Base-by-base conservation (phyloP, 2,329 filamentous ascomycete genomes). In the Fusarium annulatum region DNA sequence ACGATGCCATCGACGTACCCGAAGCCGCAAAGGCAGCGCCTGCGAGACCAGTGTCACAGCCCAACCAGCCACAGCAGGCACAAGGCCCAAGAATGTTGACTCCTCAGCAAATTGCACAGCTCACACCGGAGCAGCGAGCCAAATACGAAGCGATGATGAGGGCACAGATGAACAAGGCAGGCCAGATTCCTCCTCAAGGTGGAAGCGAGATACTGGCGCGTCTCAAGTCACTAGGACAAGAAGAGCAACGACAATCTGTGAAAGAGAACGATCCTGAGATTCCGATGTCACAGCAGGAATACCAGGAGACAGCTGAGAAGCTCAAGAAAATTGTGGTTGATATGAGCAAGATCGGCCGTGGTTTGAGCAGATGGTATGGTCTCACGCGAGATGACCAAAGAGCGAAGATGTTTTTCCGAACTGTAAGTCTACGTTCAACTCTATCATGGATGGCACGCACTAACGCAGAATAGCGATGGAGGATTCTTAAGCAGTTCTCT, bases 401-500 rank as follows among this genome's bases (percentile, higher is more conserved):
- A 42, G 85, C 86, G 9, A 85, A 81, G 71, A 83, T 85, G 80
- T 89, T 88, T 71, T 88, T 89, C 81, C 84, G 84, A 74, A 83
- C 83, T 69, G 87, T 89, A 82, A 83, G 87, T 84, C 16, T 26
- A 38, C 16, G 43, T 41, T 19, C 19, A 26, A 26, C 30, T 28
- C 16, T 43, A 14, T 23, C 36, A 14, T 10, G 11, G 15, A 64
- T 41, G 23, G 38, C 46, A 33, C 41, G 5, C 55, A 69, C 83
- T 87, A 79, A 87, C 77, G 43, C 65, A 7, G 39, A 45, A 14
- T 75, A 91, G 88, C 87, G 88, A 67, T 80, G 84, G 34, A 87
- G 87, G 16, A 81, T 91, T 38, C 74, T 84, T 2, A 85, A 84
- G 49, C 89, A 91, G 74, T 91, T 89, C 68, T 76, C 79, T 9